Evolutionary conservation across 495 filamentous ascomycete species (phyloP), one percentile per base, ranked within the genome.

Genomic region (Hypoxylon lienhwacheense): DNA sequence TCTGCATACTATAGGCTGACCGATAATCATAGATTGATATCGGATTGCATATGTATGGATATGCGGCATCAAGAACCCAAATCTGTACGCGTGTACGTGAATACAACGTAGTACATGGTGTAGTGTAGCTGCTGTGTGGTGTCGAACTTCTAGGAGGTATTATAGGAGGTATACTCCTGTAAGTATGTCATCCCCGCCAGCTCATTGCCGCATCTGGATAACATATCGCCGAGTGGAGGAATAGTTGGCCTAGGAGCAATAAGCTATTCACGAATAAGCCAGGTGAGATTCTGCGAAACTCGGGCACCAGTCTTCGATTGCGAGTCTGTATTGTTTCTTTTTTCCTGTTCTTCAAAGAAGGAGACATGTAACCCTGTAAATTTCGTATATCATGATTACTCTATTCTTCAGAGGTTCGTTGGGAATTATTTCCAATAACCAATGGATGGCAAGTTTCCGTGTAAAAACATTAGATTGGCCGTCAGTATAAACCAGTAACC

Each of bases 11-110:
- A n/a, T 61, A 36, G 52, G 61, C 64, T 62, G 54, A 63, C 59
- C 59, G 59, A 63, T 63, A 63, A 63, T 58, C 59, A 63, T 63
- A 63, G 59, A 63, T 63, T 63, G 59, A 46, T 56, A 49, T 61
- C 42, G 52, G 54, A 42, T 19, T 61, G 59, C 59, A 63, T 41
- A 26, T 8, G 8, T 26, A 8, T 8, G 8, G 4, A 8, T 61
- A 50, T 60, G 56, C 45, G 36, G 56, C 44, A 44, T 58, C 37
- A 19, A 51, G 43, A 49, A 58, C 35, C 53, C 54, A 63, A 53
- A 57, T 63, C 37, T 49, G 48, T 63, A 41, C 55, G 47, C 22
- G 53, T 51, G 10, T 32, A 41, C 24, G 28, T 31, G 22, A 22
- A 19, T 43, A 49, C 47, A 42, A 54, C 46, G 57, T 51, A 49